Conservation (phyloP, 805 yeast species). For the Saturnispora dispora region DNA sequence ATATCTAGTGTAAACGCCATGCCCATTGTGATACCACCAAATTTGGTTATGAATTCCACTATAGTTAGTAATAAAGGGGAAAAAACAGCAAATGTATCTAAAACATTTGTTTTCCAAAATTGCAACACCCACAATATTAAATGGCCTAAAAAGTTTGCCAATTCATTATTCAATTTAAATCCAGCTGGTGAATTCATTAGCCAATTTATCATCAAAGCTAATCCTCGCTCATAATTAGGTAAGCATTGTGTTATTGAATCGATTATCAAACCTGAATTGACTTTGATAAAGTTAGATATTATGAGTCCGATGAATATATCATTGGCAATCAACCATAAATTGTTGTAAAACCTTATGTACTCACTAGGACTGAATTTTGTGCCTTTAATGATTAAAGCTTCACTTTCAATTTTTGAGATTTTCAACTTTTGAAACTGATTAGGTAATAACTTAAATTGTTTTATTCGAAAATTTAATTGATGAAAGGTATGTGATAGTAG, state of each 20-base stretch:
- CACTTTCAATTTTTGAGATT: constrained; percentile 32
- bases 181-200: constrained; percentile 90
- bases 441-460: constrained; percentile 73
- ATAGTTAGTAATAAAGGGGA: constrained; percentile 12
- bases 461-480: constrained; percentile 70
- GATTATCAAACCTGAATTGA: constrained; percentile 14
- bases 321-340: constrained; percentile 78
- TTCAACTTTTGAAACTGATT: constrained; percentile 56
- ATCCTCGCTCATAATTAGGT: constrained; percentile 26
- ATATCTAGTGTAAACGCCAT: constrained; percentile 61
- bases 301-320: constrained; percentile 71
- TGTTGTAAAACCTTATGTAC: constrained; percentile 74
- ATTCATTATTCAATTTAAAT: constrained; percentile 77
- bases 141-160: constrained; percentile 80
- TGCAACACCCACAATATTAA: constrained; percentile 76
- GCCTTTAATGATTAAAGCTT: constrained; percentile 31
- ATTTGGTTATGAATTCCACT: constrained; percentile 15
- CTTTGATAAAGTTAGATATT: constrained; percentile 37
- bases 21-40: constrained; percentile 58
- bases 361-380: constrained; percentile 36
- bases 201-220: constrained; percentile 48
- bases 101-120: constrained; percentile 40
- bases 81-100: constrained; percentile 12
- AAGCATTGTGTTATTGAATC: constrained; percentile 15
- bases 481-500: constrained; percentile 38